Conservation (phyloP, 2,329 filamentous ascomycete genomes). For the Ceratocystis eucalypticola region DNA sequence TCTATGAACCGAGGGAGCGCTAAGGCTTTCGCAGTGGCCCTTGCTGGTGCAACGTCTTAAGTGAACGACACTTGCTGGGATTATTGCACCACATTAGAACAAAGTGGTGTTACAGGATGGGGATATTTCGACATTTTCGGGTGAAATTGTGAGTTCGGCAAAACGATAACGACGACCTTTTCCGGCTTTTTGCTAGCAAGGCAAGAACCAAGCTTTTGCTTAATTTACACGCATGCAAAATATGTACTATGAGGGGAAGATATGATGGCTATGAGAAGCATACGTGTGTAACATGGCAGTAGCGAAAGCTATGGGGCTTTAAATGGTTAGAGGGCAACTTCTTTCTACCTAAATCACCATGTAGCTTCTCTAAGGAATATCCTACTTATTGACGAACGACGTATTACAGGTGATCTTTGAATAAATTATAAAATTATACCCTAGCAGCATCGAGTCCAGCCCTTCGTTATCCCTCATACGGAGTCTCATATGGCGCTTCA, state of each 20-base stretch:
- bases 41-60: constrained; percentile 1
- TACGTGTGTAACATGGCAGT: not conserved
- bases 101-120: not conserved
- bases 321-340: not conserved
- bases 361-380: not conserved
- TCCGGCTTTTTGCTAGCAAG: not conserved
- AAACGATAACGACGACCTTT: not conserved
- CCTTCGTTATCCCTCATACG: constrained; percentile 18
- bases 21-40: not conserved
- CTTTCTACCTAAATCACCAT: not conserved
- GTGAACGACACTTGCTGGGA: constrained; percentile 1
- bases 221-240: not conserved
- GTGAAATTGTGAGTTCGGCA: not conserved
- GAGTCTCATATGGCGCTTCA: constrained; percentile 41
- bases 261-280: too few relatives aligned
- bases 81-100: constrained; percentile 8
- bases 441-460: not conserved
- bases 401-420: not conserved
- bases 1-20: not conserved
- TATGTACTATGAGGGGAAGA: too few relatives aligned
- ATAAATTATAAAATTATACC: not conserved
- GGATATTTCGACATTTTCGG: not conserved
- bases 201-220: not conserved
- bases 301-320: not conserved
- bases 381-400: not conserved